Conservation (phyloP, 2,329 filamentous ascomycete species). For the Ophidiomyces ophidiicola region DNA sequence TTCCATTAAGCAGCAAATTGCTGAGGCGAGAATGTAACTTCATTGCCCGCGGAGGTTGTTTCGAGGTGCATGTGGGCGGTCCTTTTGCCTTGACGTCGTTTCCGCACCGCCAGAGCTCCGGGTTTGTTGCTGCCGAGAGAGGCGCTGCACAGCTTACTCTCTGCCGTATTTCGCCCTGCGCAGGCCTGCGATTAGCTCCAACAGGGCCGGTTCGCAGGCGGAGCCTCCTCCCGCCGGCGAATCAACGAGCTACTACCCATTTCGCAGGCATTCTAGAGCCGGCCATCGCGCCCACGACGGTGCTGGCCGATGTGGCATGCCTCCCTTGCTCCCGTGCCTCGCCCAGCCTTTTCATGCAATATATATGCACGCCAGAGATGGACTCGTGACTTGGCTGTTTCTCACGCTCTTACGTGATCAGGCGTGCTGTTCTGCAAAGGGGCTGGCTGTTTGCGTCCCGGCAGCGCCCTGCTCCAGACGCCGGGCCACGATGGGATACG, state of each 20-base stretch:
- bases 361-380: conserved; percentile 4
- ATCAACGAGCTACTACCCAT: too few relatives aligned
- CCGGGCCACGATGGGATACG: too few relatives aligned
- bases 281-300: too few relatives aligned
- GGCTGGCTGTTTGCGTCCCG: too few relatives aligned
- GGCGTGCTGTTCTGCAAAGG: too few relatives aligned
- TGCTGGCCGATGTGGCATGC: conserved; percentile 7
- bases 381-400: conserved; percentile 2
- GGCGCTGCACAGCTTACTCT: too few relatives aligned
- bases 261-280: too few relatives aligned
- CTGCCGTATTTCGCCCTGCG: neutral
- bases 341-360: conserved; percentile 9
- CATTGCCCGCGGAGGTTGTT: neutral
- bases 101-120: neutral
- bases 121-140: neutral
- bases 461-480: too few relatives aligned
- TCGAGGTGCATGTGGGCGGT: neutral
- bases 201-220: too few relatives aligned
- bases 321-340: conserved; percentile 3
- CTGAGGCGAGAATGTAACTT: too few relatives aligned
- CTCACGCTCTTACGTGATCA: too few relatives aligned
- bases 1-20: neutral
- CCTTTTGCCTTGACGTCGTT: neutral
- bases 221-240: too few relatives aligned
- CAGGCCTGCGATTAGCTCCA: neutral